Base-by-base conservation (phyloP, 2,329 filamentous ascomycete species). In the Penicillium sp. region DNA sequence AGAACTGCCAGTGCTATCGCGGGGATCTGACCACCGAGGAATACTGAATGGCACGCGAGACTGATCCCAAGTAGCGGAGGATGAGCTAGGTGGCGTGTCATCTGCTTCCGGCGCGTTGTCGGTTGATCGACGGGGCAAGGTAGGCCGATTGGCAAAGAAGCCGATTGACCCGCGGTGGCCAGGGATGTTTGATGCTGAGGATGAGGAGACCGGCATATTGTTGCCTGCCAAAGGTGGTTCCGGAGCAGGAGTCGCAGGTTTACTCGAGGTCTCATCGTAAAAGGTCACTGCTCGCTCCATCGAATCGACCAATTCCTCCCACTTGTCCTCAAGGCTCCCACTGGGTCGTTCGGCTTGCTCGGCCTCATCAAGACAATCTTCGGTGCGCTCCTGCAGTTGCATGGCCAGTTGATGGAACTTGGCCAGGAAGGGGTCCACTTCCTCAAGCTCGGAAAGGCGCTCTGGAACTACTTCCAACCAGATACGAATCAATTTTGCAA, bases 401-500 rank as follows among this genome's bases (percentile, higher is more conserved):
- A 79, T 62, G 28, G 81, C 81, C 28, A 79, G 63, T 10, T 76
- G 65, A 62, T 83, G 79, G 64, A 83, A 83, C 37, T 74, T 77
- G 43, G 71, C 58, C 25, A 83, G 63, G 42, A 62, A 69, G 30
- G 71, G 65, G 51, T 81, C 79, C 25, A 78, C 60, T 5, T 78
- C 78, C 19, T 75, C 72, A 35, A 75, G 54, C 49, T 76, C 75
- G n/a, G 65, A 62, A 35, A 84, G 67, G 53, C 76, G 72, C 58
- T 78, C 67, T 22, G 80, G 72, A 55, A 77, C 73, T 46, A 73
- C 72, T 51, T 78, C 72, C 19, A 82, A 73, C 80, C 81, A 80
- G 56, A 81, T 69, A 52, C 90, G 90, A 25, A 96, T 89, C 19
- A 99, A 79, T 40, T 89, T 88, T 0, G 95, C 92, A 69, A 93